Base-by-base conservation (phyloP, 108 stramenopile species). In the Skeletonema potamos region DNA sequence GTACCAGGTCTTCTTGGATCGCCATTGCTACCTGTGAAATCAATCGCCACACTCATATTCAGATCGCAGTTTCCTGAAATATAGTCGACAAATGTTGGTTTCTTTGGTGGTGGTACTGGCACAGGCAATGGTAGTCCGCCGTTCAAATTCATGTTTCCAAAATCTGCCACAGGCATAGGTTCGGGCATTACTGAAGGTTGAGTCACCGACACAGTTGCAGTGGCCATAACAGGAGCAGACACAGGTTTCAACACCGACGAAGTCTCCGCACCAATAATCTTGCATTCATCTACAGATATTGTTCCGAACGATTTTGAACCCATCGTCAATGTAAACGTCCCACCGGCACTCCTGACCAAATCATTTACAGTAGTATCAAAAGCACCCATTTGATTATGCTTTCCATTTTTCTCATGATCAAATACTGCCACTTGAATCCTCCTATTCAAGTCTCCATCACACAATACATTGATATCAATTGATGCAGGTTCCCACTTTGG, bases 11-110 rank as follows among this genome's bases (percentile, higher is more conserved):
- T 71, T 13, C 86, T 72, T 22, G 93, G 93, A 66, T 91, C 88
- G 4, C 97, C 97, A 76, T 97, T 97, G 41, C 86, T 87, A n/a
- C 92, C 95, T 7, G 96, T 97, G 68, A 92, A 97, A 70, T 97
- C 96, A 54, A 97, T 86, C 4, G 92, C 96, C 0, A 97, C 93
- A 56, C 70, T 85, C 67, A 92, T 51, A 62, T 72, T 85, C 22
- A 92, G 77, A 78, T 88, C 82, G 66, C 89, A 90, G 54, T 89
- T 89, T 17, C 89, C 87, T 0, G 83, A 79, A 10, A 92, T 44
- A 33, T 92, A 92, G 77, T 92, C 89, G 30, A 92, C 74, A 76
- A 92, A 92, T 27, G 80, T 76, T 36, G 82, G 68, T 28, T 44
- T 61, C 36, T 54, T 32, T 28, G 28, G 58, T 18, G 66, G 66